phyloP scores from a whole-genome alignment of 257 asterid species.

The Petunia axillaris region DNA sequence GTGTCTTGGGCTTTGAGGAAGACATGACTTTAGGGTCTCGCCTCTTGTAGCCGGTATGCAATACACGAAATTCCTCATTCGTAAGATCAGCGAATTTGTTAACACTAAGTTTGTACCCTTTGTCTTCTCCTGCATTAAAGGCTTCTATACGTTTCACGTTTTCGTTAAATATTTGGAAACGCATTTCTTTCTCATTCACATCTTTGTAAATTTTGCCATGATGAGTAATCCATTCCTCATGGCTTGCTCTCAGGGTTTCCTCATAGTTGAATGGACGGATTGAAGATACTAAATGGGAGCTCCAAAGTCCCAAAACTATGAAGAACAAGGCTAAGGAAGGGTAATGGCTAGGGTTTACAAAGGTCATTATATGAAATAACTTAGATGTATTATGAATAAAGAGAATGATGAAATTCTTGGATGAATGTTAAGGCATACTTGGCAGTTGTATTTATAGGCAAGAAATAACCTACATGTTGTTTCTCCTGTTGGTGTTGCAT shows the following conservation, averaged over 20 bases:
- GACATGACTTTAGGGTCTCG: neutral
- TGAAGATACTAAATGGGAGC: conserved; percentile 26
- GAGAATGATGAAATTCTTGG: neutral
- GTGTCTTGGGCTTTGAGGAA: neutral
- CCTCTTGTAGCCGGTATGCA: conserved; percentile 38
- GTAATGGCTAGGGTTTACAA: conserved; percentile 1
- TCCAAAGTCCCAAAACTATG: conserved; percentile 25
- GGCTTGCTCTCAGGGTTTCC: conserved; percentile 35
- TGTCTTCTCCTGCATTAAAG: conserved; percentile 33
- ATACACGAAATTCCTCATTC: conserved; percentile 42
- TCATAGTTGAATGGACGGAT: conserved; percentile 29
- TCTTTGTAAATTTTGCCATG: conserved; percentile 38
- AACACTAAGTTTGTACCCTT: conserved; percentile 39
- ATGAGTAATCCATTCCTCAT: conserved; percentile 46
- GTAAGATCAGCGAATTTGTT: conserved; percentile 44
- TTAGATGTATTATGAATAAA: neutral
- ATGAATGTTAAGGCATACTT: conserved; percentile 19
- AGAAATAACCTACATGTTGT: neutral
- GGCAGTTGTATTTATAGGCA: conserved; percentile 37
- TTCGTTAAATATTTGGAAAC: conserved; percentile 43
- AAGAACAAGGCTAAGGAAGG: conserved; percentile 25
- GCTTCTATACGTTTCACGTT: conserved; percentile 47
- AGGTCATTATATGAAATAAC: conserved; percentile 21
- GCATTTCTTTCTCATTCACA: conserved; percentile 31
- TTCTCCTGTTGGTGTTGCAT: neutral